phyloP scores from a whole-genome alignment of 2,329 filamentous ascomycete genomes.

The Fusarium graminum region DNA sequence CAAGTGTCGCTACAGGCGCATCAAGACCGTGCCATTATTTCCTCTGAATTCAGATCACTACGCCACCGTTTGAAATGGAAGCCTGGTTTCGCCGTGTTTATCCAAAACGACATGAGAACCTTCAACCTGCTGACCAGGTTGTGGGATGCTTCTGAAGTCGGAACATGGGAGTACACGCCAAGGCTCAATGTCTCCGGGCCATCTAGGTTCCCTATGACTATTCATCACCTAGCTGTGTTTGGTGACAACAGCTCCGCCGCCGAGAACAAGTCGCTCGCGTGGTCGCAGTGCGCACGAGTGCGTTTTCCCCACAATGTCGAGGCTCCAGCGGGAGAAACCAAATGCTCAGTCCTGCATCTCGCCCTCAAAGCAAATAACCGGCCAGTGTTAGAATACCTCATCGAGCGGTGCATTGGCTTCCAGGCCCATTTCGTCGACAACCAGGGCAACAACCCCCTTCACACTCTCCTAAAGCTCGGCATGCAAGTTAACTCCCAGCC shows the following conservation, averaged over 20 bases:
- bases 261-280: neutral
- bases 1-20: too few species aligned
- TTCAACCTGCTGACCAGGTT: neutral
- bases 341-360: conserved; percentile 16
- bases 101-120: neutral
- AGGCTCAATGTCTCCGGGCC: neutral
- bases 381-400: neutral
- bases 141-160: neutral
- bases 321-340: neutral
- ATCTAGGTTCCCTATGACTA: neutral
- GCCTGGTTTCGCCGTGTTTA: neutral
- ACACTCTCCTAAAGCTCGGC: neutral
- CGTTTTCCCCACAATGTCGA: neutral
- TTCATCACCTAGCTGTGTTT: conserved; percentile 7
- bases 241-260: neutral
- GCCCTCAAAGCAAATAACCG: conserved; percentile 8
- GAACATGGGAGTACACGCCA: neutral
- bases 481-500: neutral
- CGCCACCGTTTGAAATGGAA: neutral
- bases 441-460: conserved; percentile 11
- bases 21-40: neutral
- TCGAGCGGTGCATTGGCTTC: neutral
- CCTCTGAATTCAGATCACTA: too few species aligned
- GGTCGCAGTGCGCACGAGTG: neutral
- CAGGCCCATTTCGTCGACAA: conserved; percentile 4